Conservation (phyloP, 2,329 filamentous ascomycete genomes). For the Penicillium sp. region DNA sequence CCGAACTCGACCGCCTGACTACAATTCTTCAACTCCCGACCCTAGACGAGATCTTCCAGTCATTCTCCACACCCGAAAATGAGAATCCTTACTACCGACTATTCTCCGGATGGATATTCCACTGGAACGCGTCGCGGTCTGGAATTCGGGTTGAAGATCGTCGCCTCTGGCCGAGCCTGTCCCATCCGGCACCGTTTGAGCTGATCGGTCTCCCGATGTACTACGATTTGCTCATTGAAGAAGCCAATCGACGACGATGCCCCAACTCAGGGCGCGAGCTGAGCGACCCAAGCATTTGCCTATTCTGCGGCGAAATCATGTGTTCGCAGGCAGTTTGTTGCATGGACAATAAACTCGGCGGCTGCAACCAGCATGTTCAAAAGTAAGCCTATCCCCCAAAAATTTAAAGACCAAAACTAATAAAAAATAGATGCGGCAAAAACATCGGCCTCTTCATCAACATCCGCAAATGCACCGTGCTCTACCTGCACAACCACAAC, state of each 20-base stretch:
- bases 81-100: conserved; percentile 46
- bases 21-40: conserved; percentile 70
- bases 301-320: conserved; percentile 95
- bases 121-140: conserved; percentile 35
- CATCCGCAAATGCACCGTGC: conserved; percentile 89
- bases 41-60: conserved; percentile 72
- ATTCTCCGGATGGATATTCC: conserved; percentile 67
- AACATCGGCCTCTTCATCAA: conserved; percentile 94
- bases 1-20: conserved; percentile 79
- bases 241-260: conserved; percentile 77
- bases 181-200: conserved; percentile 90
- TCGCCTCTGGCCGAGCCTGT: conserved; percentile 47
- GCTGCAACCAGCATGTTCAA: conserved; percentile 84
- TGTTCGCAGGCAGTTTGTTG: conserved; percentile 94
- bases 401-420: not conserved
- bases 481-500: conserved; percentile 76
- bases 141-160: conserved; percentile 30
- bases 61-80: conserved; percentile 43
- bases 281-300: conserved; percentile 82
- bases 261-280: conserved; percentile 89
- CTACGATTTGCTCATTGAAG: conserved; percentile 88
- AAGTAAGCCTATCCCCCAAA: conserved; percentile 55
- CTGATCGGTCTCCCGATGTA: conserved; percentile 87
- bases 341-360: conserved; percentile 63
- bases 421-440: conserved; percentile 67